A percentile compares a stretch with the other conserved stretches of the same genome.
phyloP scores from a whole-genome alignment of 2,329 filamentous ascomycete species.

The Didymosphaeria variabile region DNA sequence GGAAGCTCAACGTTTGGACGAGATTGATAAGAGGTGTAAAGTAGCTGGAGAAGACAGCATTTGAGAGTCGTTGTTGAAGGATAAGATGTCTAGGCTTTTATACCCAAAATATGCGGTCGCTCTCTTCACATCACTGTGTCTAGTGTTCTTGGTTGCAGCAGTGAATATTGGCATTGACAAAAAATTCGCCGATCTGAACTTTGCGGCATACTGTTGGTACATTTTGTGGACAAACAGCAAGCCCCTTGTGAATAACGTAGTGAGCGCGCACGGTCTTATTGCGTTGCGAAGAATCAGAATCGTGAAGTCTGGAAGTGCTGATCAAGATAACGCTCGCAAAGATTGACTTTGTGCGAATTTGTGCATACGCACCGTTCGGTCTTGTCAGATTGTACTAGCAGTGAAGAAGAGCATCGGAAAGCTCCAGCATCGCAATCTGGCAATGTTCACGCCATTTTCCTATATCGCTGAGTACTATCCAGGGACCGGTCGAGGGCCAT shows the following conservation, averaged over 20 bases:
- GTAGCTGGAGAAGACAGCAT: not conserved
- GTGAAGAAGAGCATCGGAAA: not conserved
- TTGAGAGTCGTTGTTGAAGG: not conserved
- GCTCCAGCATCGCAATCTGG: too few relatives aligned
- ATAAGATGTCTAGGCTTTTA: not conserved
- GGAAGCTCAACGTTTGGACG: not conserved
- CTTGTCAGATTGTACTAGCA: not conserved
- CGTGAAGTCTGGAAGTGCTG: too few relatives aligned
- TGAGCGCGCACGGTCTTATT: too few relatives aligned
- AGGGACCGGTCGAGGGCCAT: not conserved
- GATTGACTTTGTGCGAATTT: too few relatives aligned
- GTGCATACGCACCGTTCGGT: too few relatives aligned
- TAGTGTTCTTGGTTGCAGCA: not conserved
- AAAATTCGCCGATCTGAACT: not conserved
- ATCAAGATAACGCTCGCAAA: too few relatives aligned
- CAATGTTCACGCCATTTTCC: not conserved
- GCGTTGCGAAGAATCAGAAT: too few relatives aligned
- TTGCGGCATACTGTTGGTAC: not conserved
- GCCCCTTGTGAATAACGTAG: not conserved
- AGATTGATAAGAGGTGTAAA: not conserved
- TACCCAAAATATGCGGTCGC: not conserved
- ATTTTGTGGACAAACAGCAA: not conserved
- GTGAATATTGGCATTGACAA: not conserved
- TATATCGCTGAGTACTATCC: not conserved
- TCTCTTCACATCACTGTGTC: not conserved